phyloP scores from a whole-genome alignment of 208 protist genomes.

The Crithidia sp. region DNA sequence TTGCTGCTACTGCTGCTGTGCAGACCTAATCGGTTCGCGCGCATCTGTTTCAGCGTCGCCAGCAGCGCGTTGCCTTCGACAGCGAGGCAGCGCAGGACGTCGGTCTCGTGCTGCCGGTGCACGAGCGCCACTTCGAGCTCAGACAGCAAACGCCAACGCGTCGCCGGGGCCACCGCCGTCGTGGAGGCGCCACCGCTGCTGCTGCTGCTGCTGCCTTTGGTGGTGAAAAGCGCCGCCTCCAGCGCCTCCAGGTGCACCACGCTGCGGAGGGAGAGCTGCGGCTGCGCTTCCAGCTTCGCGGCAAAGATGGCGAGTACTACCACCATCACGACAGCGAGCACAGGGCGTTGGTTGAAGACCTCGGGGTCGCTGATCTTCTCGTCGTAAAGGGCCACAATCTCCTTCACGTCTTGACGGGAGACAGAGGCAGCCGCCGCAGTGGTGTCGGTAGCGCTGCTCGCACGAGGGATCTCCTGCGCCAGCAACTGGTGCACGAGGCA shows the following conservation, averaged over 20 bases:
- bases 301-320: slow-evolving; percentile 53
- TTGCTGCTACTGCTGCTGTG: neutral
- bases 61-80: slow-evolving; percentile 19
- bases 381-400: slow-evolving; percentile 30
- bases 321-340: slow-evolving; percentile 51
- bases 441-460: neutral
- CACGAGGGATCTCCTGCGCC: neutral
- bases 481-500: slow-evolving; percentile 36
- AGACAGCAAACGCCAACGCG: slow-evolving; percentile 32
- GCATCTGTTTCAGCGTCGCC: slow-evolving; percentile 20
- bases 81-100: slow-evolving; percentile 39
- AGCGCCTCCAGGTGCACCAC: slow-evolving; percentile 41
- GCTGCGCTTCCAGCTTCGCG: slow-evolving; percentile 10
- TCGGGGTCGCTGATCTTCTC: slow-evolving; percentile 20
- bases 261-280: slow-evolving; percentile 38
- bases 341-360: slow-evolving; percentile 32
- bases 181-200: neutral
- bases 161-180: slow-evolving; percentile 8
- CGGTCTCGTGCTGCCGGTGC: slow-evolving; percentile 52
- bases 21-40: slow-evolving; percentile 9
- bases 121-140: slow-evolving; percentile 50
- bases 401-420: neutral
- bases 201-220: neutral
- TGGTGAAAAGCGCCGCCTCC: slow-evolving; percentile 15
- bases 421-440: neutral